Conservation (phyloP, 257 asterid genomes). For the Solanum tarijense region DNA sequence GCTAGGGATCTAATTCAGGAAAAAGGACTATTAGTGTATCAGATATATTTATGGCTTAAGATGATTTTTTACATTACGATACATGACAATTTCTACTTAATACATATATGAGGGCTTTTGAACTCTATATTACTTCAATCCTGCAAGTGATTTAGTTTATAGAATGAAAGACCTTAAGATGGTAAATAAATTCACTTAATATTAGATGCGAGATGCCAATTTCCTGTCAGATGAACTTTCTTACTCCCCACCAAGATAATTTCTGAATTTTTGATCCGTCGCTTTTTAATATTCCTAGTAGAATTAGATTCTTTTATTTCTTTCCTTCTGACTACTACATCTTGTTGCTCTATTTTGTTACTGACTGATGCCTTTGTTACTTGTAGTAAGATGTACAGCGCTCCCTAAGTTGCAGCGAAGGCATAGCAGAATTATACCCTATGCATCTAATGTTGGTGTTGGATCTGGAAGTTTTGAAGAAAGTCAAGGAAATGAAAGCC, state of each 20-base stretch:
- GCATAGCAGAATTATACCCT: conserved; percentile 13
- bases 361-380: background rate
- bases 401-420: conserved; percentile 12
- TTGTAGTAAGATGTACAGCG: conserved; percentile 20
- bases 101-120: background rate
- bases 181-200: background rate
- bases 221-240: background rate
- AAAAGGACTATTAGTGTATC: background rate
- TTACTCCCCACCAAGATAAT: background rate
- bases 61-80: background rate
- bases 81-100: background rate
- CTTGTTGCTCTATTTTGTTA: background rate
- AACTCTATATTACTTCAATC: background rate
- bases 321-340: background rate
- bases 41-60: background rate
- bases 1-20: background rate
- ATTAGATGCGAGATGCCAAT: background rate
- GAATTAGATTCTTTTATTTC: background rate
- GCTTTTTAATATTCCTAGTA: background rate
- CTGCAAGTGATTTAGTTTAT: background rate
- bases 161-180: background rate
- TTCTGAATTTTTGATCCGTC: background rate
- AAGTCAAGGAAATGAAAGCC: conserved; percentile 19
- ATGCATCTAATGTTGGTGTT: conserved; percentile 42
- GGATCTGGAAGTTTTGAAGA: conserved; percentile 53